phyloP scores from a whole-genome alignment of 2,329 filamentous ascomycete genomes.

The Ophiostoma montium region DNA sequence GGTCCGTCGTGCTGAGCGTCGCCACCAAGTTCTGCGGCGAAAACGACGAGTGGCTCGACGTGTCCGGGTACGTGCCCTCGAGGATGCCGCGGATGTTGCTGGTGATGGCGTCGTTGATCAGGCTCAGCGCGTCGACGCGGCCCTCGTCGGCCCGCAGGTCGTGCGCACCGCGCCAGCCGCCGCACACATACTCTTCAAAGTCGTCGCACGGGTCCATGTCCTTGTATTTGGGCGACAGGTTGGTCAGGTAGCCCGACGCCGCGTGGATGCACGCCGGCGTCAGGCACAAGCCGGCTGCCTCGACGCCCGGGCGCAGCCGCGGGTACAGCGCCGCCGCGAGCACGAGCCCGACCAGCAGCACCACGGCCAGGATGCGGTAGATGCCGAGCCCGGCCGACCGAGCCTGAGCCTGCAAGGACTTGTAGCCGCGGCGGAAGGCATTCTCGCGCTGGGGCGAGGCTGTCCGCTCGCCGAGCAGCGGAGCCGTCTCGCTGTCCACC shows the following conservation, averaged over 20 bases:
- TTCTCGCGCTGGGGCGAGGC: not conserved
- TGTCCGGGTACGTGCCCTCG: conserved; percentile 39
- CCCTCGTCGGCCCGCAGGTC: conserved; percentile 52
- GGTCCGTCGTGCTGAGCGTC: conserved; percentile 31
- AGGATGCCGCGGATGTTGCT: conserved; percentile 47
- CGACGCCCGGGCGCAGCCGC: not conserved
- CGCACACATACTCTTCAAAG: conserved; percentile 54
- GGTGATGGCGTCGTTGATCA: conserved; percentile 47
- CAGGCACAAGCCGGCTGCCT: conserved; percentile 28
- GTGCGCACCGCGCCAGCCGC: conserved; percentile 49
- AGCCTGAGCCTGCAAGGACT: not conserved
- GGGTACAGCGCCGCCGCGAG: conserved; percentile 2
- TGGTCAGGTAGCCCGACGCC: conserved; percentile 46
- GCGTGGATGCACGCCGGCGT: conserved; percentile 50
- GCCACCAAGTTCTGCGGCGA: conserved; percentile 26
- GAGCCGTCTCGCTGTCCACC: conserved; percentile 1
- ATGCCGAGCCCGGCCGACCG: not conserved
- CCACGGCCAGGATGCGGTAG: not conserved
- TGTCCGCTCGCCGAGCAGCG: not conserved
- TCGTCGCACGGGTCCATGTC: conserved; percentile 53
- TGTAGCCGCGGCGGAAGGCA: conserved; percentile 1
- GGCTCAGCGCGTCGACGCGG: conserved; percentile 42
- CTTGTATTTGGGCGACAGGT: conserved; percentile 44
- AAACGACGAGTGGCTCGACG: conserved; percentile 27
- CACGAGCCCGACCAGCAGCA: conserved; percentile 3